These are phyloP conservation scores for Manihot esculenta DNA, from an alignment of 441 rosid genomes.

Conservation along the genomic window DNA sequence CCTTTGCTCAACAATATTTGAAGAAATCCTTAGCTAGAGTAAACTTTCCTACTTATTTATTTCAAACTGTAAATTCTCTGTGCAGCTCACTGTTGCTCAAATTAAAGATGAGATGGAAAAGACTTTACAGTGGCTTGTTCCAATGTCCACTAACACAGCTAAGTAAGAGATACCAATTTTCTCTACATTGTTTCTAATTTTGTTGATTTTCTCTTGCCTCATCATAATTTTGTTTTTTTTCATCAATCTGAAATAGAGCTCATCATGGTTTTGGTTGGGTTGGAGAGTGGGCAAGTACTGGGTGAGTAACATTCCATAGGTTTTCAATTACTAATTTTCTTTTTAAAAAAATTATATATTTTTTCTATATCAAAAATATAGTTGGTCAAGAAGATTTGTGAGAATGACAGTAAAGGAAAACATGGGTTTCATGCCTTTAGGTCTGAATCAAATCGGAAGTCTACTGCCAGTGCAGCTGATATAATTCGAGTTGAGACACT, in stretches of 20 bases:
- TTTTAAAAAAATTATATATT: background rate
- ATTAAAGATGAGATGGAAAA: constrained; percentile 41
- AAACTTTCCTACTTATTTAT: background rate
- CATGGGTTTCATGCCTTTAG: constrained; percentile 33
- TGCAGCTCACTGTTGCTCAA: constrained; percentile 29
- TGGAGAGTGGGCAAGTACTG: constrained; percentile 94
- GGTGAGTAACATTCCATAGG: constrained; percentile 57
- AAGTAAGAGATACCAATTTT: constrained; percentile 21
- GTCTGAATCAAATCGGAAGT: constrained; percentile 61
- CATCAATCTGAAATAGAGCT: constrained; percentile 48
- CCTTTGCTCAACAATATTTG: no score
- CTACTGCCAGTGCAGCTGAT: constrained; percentile 39
- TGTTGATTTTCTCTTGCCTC: constrained; percentile 1
- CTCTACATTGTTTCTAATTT: background rate
- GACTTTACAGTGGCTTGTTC: constrained; percentile 36
- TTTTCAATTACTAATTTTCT: constrained; percentile 40
- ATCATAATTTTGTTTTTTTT: constrained; percentile 10
- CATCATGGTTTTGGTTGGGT: constrained; percentile 99
- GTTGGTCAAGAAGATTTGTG: background rate
- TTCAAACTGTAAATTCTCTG: constrained; percentile 3
- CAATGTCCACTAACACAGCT: constrained; percentile 35
- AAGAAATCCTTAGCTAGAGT: background rate
- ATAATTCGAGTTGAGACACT: constrained; percentile 83
- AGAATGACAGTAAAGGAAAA: constrained; percentile 3
- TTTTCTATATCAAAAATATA: background rate